Evolutionary conservation across 495 filamentous ascomycete genomes (phyloP).

Genomic region (Penicillium longicatenatum): DNA sequence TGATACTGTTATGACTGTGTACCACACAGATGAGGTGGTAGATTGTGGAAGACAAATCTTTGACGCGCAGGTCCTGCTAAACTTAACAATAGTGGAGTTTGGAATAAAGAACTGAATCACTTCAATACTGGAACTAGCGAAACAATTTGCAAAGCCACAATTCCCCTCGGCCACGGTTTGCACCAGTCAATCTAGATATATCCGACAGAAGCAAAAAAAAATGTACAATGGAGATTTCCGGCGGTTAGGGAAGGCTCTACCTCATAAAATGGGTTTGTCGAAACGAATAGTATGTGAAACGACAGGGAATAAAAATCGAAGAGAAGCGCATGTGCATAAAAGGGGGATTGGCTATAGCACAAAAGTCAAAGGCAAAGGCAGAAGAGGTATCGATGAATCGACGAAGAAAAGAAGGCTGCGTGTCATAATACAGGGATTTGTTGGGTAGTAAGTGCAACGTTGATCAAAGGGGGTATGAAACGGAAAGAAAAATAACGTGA

Average conservation of each 20-base stretch:
- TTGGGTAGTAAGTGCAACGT: conserved; percentile 12
- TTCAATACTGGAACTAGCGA: not conserved
- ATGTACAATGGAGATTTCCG: conserved; percentile 30
- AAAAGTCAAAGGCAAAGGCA: conserved; percentile 12
- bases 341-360: conserved; percentile 9
- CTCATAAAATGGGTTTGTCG: conserved; percentile 4
- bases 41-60: too few relatives aligned
- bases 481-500: conserved; percentile 20
- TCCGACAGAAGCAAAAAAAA: conserved; percentile 15
- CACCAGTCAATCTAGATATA: conserved; percentile 24
- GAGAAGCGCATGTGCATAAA: conserved; percentile 21
- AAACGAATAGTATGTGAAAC: conserved; percentile 24
- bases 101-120: too few relatives aligned
- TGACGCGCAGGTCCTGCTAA: too few relatives aligned
- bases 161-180: not conserved
- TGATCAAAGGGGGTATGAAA: conserved; percentile 31
- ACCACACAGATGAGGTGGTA: too few relatives aligned
- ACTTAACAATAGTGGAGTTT: too few relatives aligned
- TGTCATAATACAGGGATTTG: conserved; percentile 55
- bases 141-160: conserved; percentile 4
- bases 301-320: conserved; percentile 16
- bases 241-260: conserved; percentile 17
- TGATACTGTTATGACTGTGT: too few relatives aligned
- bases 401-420: conserved; percentile 24
- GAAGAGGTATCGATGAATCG: conserved; percentile 33